A percentile compares a stretch with the other conserved stretches of the same genome.
Evolutionary conservation across 352 stramenopile species (phyloP).

Genomic region (Albugo candida): DNA sequence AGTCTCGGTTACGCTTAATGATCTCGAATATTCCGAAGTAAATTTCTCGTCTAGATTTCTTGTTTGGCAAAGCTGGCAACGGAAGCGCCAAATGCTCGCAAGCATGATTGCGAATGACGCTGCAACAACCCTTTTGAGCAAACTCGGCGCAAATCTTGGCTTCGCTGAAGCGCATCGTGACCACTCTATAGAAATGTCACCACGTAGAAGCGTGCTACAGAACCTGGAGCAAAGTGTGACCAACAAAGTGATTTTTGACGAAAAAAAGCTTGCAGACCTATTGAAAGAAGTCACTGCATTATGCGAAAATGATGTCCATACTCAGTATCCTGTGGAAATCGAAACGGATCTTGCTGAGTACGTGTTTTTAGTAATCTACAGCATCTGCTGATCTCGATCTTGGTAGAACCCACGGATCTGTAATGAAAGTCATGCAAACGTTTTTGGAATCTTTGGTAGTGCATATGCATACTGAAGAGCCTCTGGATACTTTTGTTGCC

Average conservation of each 20-base stretch:
- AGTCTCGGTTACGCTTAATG: constrained; percentile 41
- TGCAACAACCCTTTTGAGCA: background rate
- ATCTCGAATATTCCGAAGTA: constrained; percentile 34
- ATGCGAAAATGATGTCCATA: too few species aligned
- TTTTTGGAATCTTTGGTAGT: too few species aligned
- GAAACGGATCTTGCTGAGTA: too few species aligned
- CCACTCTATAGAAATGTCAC: background rate
- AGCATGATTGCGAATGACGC: background rate
- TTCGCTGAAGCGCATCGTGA: background rate
- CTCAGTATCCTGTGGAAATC: too few species aligned
- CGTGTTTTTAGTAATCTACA: too few species aligned
- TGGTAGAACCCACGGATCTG: too few species aligned
- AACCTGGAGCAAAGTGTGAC: background rate
- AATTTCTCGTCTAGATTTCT: constrained; percentile 44
- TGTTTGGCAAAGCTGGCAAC: constrained; percentile 74
- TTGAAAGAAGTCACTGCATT: too few species aligned
- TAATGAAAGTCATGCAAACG: too few species aligned
- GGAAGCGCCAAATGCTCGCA: background rate
- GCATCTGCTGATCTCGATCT: too few species aligned
- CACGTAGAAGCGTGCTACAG: background rate
- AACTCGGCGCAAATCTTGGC: background rate
- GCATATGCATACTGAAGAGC: too few species aligned
- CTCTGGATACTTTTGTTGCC: too few species aligned
- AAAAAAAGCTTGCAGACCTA: background rate
- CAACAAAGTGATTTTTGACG: background rate